Evolutionary conservation across 345 rosid species (phyloP), one percentile per base, ranked within the genome.

Genomic region (Eucalyptus dawsonii): DNA sequence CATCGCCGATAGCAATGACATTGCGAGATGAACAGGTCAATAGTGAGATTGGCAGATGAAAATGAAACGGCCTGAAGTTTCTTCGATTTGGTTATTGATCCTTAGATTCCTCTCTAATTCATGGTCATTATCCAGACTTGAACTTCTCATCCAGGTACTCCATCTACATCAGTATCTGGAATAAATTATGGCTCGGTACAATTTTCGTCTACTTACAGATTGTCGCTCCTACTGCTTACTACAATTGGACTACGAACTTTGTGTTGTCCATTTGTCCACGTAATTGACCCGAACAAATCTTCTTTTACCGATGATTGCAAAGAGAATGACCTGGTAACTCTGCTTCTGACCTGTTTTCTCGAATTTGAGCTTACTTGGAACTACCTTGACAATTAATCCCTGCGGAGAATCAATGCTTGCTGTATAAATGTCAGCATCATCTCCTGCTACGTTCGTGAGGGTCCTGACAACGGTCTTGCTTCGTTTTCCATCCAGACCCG

Each of bases 261-360:
- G 85, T 92, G 89, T 87, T 93, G 94, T 27, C 92, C 93, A 44
- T 92, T 93, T 9, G 93, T 91, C 98, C 97, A 96, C 14, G 94
- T 94, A 29, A 96, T 94, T 25, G 95, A 92, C 49, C 98, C 97
- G 86, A 97, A 95, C 40, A 90, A 93, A 92, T 95, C 93, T 44
- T 92, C 54, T 19, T 91, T 89, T 19, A 86, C 81, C 1, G 89
- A 56, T 56, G 91, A 58, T 49, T 86, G 29, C 11, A 94, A 80
- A 11, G 94, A 96, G 93, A 40, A 50, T 56, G 60, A 91, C 96
- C 42, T 93, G 93, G 90, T 93, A 94, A 24, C 92, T 92, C 90
- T 91, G 90, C 92, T 89, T 94, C 90, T 95, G 91, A 14, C 93
- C 95, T 15, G 89, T 89, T 88, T 88, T 90, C 3, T 89, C 91